Evolutionary conservation across 139 green algal genomes (phyloP).

Genomic region (Diplosphaera chodatii): DNA sequence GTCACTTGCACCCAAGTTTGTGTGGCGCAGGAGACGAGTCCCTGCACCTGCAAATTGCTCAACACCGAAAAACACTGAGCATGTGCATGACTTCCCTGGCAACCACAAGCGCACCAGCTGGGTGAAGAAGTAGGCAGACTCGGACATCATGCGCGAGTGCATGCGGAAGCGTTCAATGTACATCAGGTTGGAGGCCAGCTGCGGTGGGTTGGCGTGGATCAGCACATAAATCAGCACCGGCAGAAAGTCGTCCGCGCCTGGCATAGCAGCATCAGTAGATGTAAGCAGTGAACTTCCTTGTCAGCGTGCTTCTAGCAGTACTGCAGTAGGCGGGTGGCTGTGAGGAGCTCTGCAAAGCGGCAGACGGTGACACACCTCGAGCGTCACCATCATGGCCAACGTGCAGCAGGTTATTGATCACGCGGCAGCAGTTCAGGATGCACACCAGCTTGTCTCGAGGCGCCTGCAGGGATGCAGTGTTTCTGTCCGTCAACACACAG

Average conservation of each 20-base stretch:
- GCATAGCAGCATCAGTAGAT: neutral
- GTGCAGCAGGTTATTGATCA: conserved; percentile 77
- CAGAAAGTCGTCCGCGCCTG: conserved; percentile 92
- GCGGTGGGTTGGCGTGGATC: conserved; percentile 62
- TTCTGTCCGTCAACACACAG: too few species aligned
- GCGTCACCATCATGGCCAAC: conserved; percentile 12
- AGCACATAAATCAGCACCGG: conserved; percentile 87
- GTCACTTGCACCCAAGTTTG: too few species aligned
- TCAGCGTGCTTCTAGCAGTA: too few species aligned
- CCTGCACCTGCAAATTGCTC: too few species aligned
- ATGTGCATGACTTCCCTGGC: too few species aligned
- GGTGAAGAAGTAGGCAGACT: conserved; percentile 65
- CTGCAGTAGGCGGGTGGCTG: neutral
- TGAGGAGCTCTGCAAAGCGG: neutral
- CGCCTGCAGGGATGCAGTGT: too few species aligned
- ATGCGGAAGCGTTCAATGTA: conserved; percentile 72
- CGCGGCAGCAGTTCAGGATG: conserved; percentile 81
- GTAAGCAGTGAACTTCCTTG: too few species aligned
- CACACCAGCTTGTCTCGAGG: conserved; percentile 95
- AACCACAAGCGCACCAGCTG: conserved; percentile 80
- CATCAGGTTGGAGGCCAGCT: conserved; percentile 63
- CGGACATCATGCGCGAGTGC: conserved; percentile 31
- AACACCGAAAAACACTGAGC: too few species aligned
- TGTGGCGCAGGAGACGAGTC: too few species aligned
- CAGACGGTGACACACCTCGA: neutral